Evolutionary conservation across 2,329 filamentous ascomycete genomes (phyloP), one percentile per base, ranked within the genome.

Genomic region (Xylariaceae sp.): DNA sequence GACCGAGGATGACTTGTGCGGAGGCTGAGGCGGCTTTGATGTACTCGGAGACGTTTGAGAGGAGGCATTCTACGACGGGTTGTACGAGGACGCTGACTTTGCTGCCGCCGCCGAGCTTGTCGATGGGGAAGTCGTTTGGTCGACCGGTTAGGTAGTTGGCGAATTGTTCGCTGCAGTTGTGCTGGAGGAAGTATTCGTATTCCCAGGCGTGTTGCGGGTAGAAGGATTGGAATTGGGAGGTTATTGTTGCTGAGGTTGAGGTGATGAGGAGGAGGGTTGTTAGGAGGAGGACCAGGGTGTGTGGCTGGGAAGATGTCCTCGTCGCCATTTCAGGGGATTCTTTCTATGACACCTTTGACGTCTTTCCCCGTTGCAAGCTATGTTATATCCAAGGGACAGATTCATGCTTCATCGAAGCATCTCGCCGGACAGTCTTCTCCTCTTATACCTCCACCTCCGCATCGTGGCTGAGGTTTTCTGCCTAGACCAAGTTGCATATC

Each of bases 1-100:
- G 54, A 56, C 67, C 65, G 15, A 69, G 65, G 9, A 68, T 53
- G 7, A 67, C 68, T 39, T 68, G 64, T 13, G 67, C 65, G 3
- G 63, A 61, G 1, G 68, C 60, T 48, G 63, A 61, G 2, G 57
- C 64, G 3, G 63, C 56, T 39, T 68, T 68, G 56, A 66, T 63
- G 52, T 67, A 69, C 39, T 69, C 66, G 52, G 64, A 59, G 3
- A 52, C 54, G n/a, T 62, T 48, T n/a, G 64, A 58, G 30, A 67
- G 61, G 18, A 67, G 54, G 56, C 64, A 64, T 34, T 51, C 35
- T 4, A 67, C 55, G 7, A 67, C 60, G 0, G 65, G 62, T 58
- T 71, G 58, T 13, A 62, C 61, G 23, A 67, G 1, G 15, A 63
- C 61, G 11, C 13, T 64, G 2, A 13, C 1, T 13, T 15, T 5